These are phyloP conservation scores for Choricystis sp. DNA, from an alignment of 139 green algal genomes.

Conservation along the genomic window DNA sequence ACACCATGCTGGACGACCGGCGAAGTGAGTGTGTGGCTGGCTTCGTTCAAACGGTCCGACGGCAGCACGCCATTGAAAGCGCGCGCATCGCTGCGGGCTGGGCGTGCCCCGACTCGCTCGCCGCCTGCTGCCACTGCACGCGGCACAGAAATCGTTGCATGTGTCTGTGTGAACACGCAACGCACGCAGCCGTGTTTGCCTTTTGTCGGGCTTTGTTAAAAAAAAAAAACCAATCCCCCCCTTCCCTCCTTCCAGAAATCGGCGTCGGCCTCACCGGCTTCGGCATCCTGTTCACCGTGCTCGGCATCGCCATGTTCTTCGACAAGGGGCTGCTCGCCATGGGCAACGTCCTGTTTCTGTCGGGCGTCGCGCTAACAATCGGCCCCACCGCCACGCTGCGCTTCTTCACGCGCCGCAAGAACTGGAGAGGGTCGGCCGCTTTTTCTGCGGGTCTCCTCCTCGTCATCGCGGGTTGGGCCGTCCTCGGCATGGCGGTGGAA, in stretches of 20 bases:
- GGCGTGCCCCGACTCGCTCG: no score
- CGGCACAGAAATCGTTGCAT: no score
- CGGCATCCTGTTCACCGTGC: constrained; percentile 77
- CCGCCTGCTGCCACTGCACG: no score
- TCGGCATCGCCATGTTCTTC: constrained; percentile 94
- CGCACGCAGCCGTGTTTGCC: background rate
- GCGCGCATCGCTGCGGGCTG: no score
- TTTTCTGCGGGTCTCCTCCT: constrained; percentile 68
- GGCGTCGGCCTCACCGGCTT: constrained; percentile 87
- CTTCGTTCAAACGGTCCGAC: background rate
- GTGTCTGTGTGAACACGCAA: background rate
- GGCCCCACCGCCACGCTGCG: constrained; percentile 54
- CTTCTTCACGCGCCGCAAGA: constrained; percentile 81
- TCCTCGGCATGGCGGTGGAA: constrained; percentile 68
- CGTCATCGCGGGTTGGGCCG: constrained; percentile 72
- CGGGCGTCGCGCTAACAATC: constrained; percentile 78
- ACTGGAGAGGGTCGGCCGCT: constrained; percentile 60
- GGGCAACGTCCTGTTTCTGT: constrained; percentile 77
- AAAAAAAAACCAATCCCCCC: no score
- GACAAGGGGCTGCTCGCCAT: constrained; percentile 89
- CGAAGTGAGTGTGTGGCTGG: constrained; percentile 18
- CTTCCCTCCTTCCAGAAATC: constrained; percentile 64
- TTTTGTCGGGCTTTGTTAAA: background rate
- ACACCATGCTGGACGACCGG: constrained; percentile 32
- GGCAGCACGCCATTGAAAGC: no score